Conservation (phyloP, 352 stramenopile genomes). For the Pythium guiyangense region DNA sequence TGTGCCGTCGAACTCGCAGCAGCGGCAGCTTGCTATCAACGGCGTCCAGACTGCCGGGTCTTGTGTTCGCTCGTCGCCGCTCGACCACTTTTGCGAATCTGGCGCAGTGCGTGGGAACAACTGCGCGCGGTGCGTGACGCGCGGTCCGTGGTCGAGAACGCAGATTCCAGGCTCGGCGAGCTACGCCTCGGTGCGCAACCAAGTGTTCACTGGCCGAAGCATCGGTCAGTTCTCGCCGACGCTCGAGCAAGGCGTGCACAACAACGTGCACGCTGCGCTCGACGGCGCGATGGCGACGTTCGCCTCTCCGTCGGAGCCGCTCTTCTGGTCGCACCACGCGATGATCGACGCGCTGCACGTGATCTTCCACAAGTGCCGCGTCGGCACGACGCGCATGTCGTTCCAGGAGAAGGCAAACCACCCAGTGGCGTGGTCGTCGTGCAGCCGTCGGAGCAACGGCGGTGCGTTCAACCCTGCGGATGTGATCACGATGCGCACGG, state of each 20-base stretch:
- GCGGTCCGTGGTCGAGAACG: constrained; percentile 10
- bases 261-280: constrained; percentile 44
- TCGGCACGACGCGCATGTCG: constrained; percentile 17
- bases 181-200: constrained; percentile 36
- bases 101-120: constrained; percentile 3
- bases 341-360: constrained; percentile 40
- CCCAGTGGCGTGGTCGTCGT: constrained; percentile 42
- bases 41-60: constrained; percentile 8
- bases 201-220: constrained; percentile 40
- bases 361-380: constrained; percentile 57
- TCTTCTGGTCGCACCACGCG: constrained; percentile 59
- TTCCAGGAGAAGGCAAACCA: constrained; percentile 26
- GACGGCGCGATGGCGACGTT: constrained; percentile 42
- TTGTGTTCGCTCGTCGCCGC: too few species aligned
- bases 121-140: constrained; percentile 35
- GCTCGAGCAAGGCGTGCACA: constrained; percentile 22
- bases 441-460: constrained; percentile 26
- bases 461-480: constrained; percentile 38
- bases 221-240: constrained; percentile 55
- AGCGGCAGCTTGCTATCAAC: constrained; percentile 31
- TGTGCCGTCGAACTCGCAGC: constrained; percentile 12
- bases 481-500: constrained; percentile 37
- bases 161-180: constrained; percentile 22
- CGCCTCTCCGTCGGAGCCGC: constrained; percentile 40
- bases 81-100: too few species aligned